Percentiles rank a stretch among this genome's conserved stretches.
Conservation (phyloP, 1,139 yeast species). For the Candida buenavistaensis region DNA sequence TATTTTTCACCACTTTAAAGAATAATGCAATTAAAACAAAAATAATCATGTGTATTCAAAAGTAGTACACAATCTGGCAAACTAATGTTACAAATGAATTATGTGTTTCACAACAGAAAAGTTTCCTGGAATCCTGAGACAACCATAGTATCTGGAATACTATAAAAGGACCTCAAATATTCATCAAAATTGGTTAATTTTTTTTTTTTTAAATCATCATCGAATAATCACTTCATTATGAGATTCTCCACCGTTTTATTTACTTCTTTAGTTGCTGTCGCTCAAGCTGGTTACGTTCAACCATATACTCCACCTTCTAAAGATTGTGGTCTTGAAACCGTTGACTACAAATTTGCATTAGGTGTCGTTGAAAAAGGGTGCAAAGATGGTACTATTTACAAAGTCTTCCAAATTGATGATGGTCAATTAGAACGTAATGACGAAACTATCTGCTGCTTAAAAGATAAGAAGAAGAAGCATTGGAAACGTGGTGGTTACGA, state of each 20-base stretch:
- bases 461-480: too few species aligned
- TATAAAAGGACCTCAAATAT: too few species aligned
- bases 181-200: slow-evolving; percentile 1
- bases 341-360: slow-evolving; percentile 10
- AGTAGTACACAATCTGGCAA: too few species aligned
- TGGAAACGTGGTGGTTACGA: too few species aligned
- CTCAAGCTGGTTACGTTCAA: slow-evolving; percentile 3
- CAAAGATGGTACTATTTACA: slow-evolving; percentile 4
- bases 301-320: slow-evolving; percentile 3
- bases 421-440: slow-evolving; percentile 10
- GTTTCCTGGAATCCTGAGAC: too few species aligned
- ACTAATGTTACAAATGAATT: too few species aligned
- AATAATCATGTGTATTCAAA: too few species aligned
- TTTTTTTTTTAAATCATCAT: slow-evolving; percentile 2
- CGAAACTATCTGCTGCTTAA: background rate
- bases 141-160: too few species aligned
- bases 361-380: slow-evolving; percentile 9
- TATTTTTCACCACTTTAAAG: too few species aligned
- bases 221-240: slow-evolving; percentile 1
- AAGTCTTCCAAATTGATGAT: slow-evolving; percentile 8
- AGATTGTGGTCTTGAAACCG: slow-evolving; percentile 3
- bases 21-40: too few species aligned
- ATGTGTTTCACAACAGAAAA: too few species aligned
- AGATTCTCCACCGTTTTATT: slow-evolving; percentile 5
- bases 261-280: slow-evolving; percentile 1